Conservation (phyloP, 495 filamentous ascomycete species). For the Beverwykella pulmonaria region DNA sequence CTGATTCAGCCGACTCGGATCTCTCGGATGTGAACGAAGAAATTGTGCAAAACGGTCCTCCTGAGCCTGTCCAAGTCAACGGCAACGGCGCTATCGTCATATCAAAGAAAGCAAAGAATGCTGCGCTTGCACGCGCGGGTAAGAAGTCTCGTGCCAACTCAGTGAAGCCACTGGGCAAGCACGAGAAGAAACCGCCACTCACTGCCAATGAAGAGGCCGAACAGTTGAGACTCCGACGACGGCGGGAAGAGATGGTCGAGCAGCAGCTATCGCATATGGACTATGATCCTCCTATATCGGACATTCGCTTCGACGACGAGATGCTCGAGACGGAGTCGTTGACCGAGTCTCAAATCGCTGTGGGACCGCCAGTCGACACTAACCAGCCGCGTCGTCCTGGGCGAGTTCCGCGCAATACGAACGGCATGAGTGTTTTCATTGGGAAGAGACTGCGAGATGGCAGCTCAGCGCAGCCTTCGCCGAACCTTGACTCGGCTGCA, state of each 20-base stretch:
- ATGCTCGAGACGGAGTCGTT: constrained; percentile 30
- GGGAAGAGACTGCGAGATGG: constrained; percentile 25
- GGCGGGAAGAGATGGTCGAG: constrained; percentile 17
- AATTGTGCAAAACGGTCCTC: constrained; percentile 27
- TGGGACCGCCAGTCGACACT: constrained; percentile 24
- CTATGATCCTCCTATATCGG: constrained; percentile 22
- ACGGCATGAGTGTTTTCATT: not conserved
- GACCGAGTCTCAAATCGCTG: constrained; percentile 26
- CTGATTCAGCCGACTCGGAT: constrained; percentile 30
- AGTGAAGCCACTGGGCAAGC: constrained; percentile 14
- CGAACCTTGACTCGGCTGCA: constrained; percentile 19
- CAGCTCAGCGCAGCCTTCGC: constrained; percentile 14
- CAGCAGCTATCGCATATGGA: constrained; percentile 10
- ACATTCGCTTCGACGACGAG: constrained; percentile 35
- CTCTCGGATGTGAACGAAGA: constrained; percentile 40
- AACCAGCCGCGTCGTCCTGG: constrained; percentile 10
- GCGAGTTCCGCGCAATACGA: constrained; percentile 1
- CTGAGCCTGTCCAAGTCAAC: constrained; percentile 14
- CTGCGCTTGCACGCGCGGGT: constrained; percentile 26
- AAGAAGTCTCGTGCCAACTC: constrained; percentile 28
- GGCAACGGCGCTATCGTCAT: constrained; percentile 2
- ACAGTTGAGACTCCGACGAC: constrained; percentile 10
- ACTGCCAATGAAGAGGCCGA: constrained; percentile 19
- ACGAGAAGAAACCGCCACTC: constrained; percentile 21
- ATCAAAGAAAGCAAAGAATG: constrained; percentile 17